These are phyloP conservation scores for Ramaria sp. DNA, from an alignment of 768 basidiomycete species.

Conservation along the genomic window DNA sequence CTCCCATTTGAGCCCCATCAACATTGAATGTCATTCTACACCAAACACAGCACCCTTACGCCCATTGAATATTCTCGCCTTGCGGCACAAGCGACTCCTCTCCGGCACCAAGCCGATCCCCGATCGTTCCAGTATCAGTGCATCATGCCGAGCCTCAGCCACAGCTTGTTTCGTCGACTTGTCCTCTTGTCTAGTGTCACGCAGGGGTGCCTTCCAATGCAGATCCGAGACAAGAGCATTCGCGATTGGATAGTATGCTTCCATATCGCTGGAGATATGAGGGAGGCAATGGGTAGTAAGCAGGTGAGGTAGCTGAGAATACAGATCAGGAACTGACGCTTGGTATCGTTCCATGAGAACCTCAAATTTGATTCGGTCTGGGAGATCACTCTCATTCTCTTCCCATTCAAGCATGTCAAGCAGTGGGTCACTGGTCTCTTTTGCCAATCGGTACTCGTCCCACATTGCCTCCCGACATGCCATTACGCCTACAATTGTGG, in stretches of 20 bases:
- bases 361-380: not conserved
- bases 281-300: not conserved
- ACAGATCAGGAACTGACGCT: not conserved
- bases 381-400: not conserved
- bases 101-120: not conserved
- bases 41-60: conserved; percentile 1
- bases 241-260: not conserved
- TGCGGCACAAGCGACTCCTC: not conserved
- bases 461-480: conserved; percentile 69
- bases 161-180: not conserved
- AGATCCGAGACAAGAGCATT: not conserved
- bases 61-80: not conserved
- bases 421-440: not conserved
- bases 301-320: not conserved
- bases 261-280: not conserved
- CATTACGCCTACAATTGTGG: conserved; percentile 27
- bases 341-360: not conserved
- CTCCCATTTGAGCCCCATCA: not conserved
- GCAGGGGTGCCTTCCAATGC: not conserved
- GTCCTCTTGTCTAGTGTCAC: not conserved
- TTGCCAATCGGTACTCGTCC: conserved; percentile 33
- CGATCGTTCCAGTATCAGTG: not conserved
- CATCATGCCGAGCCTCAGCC: not conserved
- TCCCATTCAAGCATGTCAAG: not conserved
- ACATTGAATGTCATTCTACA: not conserved